Evolutionary conservation across 1,284 basidiomycete species (phyloP), one percentile per base, ranked within the genome.

Genomic region (Fomes fomentarius): DNA sequence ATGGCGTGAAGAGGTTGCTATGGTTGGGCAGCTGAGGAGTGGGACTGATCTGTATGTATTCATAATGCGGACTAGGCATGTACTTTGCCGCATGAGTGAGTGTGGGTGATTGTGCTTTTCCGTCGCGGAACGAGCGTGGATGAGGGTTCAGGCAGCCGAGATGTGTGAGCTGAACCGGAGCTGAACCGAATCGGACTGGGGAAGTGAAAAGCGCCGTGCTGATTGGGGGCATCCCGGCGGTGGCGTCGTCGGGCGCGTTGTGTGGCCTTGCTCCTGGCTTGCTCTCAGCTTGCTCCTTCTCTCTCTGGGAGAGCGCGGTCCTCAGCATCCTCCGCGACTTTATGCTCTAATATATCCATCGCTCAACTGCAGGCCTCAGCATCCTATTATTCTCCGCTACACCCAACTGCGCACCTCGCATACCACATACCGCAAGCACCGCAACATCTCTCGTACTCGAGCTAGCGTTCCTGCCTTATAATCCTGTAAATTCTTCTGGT

Each of bases 1-100:
- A 95, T 69, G 90, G 91, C 1, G 78, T 95, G 56, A 96, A 95
- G 78, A 78, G 93, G 60, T 75, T 95, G 66, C 72, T 95, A 57
- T 96, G 93, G 93, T 72, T 95, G 45, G 90, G 90, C 47, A 81
- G 86, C 61, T 87, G 66, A 68, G 42, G 42, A 22, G 45, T 25
- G 31, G 46, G 33, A 33, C 24, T 42, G 11, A 31, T 17, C 22
- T 25, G 45, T 17, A 31, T 42, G 51, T 48, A 47, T 22, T 39
- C 28, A 44, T 58, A 25, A 30, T 30, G 47, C 48, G 43, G 40
- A 54, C 35, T 50, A 26, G 52, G 53, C 38, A 58, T 49, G 54
- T 52, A 58, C 43, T 47, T 47, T 45, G 35, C 43, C 34, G 52
- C 43, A 40, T 33, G 50, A 33, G 35, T 40, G 48, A 25, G 35